phyloP scores from a whole-genome alignment of 2,329 filamentous ascomycete genomes.

The Cercospora citrullina region DNA sequence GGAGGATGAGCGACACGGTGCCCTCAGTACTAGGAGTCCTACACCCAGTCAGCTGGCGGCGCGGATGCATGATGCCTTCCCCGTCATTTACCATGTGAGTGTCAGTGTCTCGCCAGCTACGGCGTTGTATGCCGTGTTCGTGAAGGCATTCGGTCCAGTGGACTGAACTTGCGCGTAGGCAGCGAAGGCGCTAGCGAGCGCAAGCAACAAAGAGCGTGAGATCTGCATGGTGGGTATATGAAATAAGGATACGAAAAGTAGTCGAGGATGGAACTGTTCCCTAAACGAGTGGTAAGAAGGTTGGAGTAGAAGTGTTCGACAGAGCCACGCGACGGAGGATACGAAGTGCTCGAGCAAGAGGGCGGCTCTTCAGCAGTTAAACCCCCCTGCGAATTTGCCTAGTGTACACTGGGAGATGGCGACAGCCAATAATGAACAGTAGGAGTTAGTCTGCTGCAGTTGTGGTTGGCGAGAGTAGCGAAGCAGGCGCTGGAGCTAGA shows the following conservation, averaged over 20 bases:
- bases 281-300: constrained; percentile 13
- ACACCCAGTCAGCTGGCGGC: not conserved
- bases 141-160: constrained; percentile 48
- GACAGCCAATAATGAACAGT: constrained; percentile 9
- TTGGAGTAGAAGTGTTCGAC: constrained; percentile 10
- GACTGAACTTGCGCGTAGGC: constrained; percentile 39
- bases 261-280: not conserved
- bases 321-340: constrained; percentile 16
- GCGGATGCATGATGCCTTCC: not conserved
- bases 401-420: constrained; percentile 9
- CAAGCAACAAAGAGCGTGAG: constrained; percentile 45
- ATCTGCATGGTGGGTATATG: constrained; percentile 42
- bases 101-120: constrained; percentile 49
- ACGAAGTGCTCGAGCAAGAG: constrained; percentile 12
- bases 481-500: constrained; percentile 7
- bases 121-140: constrained; percentile 45
- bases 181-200: constrained; percentile 47
- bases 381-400: constrained; percentile 21
- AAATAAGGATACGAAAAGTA: constrained; percentile 7
- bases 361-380: constrained; percentile 11
- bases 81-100: constrained; percentile 46
- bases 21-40: constrained; percentile 48
- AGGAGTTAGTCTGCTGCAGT: constrained; percentile 4
- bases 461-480: constrained; percentile 7
- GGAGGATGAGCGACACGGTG: constrained; percentile 54